A percentile compares a stretch with the other conserved stretches of the same genome.
phyloP scores from a whole-genome alignment of 176 grass and related monocot species.

The Themeda triandra region DNA sequence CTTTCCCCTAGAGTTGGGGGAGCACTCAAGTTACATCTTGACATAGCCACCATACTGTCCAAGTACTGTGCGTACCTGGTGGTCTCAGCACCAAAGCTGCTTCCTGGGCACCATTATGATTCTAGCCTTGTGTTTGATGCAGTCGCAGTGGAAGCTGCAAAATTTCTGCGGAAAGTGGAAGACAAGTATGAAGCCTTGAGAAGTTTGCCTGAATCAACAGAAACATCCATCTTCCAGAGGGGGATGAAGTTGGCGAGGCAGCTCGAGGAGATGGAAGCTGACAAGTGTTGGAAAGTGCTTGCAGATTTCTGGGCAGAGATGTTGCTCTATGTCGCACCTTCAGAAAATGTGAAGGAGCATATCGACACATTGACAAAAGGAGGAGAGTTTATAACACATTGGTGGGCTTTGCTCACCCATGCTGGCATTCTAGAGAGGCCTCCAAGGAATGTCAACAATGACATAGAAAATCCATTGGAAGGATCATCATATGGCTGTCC shows the following conservation, averaged over 20 bases:
- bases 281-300: not conserved
- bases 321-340: not conserved
- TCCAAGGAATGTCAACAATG: not conserved
- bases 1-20: not conserved
- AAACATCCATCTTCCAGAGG: not conserved
- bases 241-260: not conserved
- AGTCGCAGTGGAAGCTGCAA: not conserved
- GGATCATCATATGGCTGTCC: not conserved
- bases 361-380: not conserved
- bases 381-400: not conserved
- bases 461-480: not conserved
- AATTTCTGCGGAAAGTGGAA: not conserved
- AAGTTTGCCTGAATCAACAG: not conserved
- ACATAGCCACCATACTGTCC: not conserved
- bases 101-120: slow-evolving; percentile 8
- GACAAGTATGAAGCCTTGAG: not conserved
- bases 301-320: slow-evolving; percentile 8
- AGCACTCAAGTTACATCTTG: not conserved
- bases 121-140: not conserved
- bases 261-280: not conserved
- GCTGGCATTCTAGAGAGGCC: not conserved
- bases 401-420: slow-evolving; percentile 3
- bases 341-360: slow-evolving; percentile 11
- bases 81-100: not conserved
- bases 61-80: slow-evolving; percentile 16